Evolutionary conservation across 1,284 basidiomycete species (phyloP).

Genomic region (Cutaneotrichosporon sp.): DNA sequence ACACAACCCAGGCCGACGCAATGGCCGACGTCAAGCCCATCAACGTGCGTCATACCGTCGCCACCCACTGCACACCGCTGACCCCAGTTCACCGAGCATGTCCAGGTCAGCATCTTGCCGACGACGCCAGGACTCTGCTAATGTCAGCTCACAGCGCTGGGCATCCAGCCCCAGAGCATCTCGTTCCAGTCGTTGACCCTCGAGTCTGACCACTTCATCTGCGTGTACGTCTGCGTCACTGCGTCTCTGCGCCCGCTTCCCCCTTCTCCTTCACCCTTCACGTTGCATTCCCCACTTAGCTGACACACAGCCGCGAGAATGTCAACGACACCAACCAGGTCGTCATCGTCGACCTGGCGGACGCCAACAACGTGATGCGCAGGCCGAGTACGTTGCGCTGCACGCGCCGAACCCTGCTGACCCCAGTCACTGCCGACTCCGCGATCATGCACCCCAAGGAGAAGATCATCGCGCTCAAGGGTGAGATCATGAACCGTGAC

Average conservation of each 20-base stretch:
- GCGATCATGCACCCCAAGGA: slow-evolving; percentile 98
- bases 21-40: slow-evolving; percentile 52
- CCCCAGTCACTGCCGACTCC: slow-evolving; percentile 80
- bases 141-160: slow-evolving; percentile 85
- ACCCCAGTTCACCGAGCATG: slow-evolving; percentile 55
- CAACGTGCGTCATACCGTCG: slow-evolving; percentile 33
- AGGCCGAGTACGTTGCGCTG: slow-evolving; percentile 65
- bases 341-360: slow-evolving; percentile 92
- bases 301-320: slow-evolving; percentile 42
- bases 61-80: slow-evolving; percentile 11
- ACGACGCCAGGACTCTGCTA: background rate
- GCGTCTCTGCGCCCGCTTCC: slow-evolving; percentile 3
- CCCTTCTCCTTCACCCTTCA: background rate
- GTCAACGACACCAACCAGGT: slow-evolving; percentile 82
- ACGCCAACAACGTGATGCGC: slow-evolving; percentile 93
- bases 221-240: slow-evolving; percentile 54
- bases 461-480: slow-evolving; percentile 96
- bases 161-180: slow-evolving; percentile 93
- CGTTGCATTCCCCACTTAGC: background rate
- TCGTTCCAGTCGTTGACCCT: slow-evolving; percentile 95
- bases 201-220: slow-evolving; percentile 97
- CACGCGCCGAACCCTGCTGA: slow-evolving; percentile 13
- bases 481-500: slow-evolving; percentile 55
- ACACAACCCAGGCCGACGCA: slow-evolving; percentile 10
- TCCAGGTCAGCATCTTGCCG: slow-evolving; percentile 43